phyloP scores from a whole-genome alignment of 2,329 filamentous ascomycete species.

The Hymenoscyphus salicellus region DNA sequence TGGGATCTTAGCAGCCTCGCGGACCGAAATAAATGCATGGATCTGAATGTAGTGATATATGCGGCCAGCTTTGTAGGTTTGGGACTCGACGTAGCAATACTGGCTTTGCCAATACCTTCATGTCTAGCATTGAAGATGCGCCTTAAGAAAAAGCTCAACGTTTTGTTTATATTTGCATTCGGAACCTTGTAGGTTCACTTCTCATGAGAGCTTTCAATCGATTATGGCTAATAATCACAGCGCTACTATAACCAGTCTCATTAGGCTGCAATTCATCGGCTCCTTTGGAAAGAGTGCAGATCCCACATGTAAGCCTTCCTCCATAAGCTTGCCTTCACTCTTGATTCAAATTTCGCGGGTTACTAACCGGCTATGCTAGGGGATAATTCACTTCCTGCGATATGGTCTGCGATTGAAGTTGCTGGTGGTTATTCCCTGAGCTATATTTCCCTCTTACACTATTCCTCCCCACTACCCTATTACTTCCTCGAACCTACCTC shows the following conservation, averaged over 20 bases:
- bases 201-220: too few species aligned
- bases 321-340: not conserved
- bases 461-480: too few species aligned
- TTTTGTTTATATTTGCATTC: slow-evolving; percentile 65
- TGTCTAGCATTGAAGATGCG: slow-evolving; percentile 60
- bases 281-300: slow-evolving; percentile 23
- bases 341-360: not conserved
- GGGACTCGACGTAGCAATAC: slow-evolving; percentile 63
- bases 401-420: slow-evolving; percentile 34
- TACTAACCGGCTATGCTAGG: slow-evolving; percentile 14
- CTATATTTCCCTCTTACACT: too few species aligned
- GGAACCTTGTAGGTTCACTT: slow-evolving; percentile 55
- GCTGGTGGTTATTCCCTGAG: not conserved
- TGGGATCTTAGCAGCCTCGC: slow-evolving; percentile 16
- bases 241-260: slow-evolving; percentile 27
- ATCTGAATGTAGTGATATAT: slow-evolving; percentile 63
- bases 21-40: slow-evolving; percentile 48
- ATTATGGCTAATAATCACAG: slow-evolving; percentile 10
- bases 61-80: slow-evolving; percentile 66
- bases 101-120: slow-evolving; percentile 64
- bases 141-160: slow-evolving; percentile 63
- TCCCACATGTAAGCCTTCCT: slow-evolving; percentile 24
- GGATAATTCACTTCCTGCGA: slow-evolving; percentile 26
- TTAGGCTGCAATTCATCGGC: slow-evolving; percentile 28
- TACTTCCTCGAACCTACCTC: too few species aligned